Evolutionary conservation across 2,329 filamentous ascomycete genomes (phyloP), one percentile per base, ranked within the genome.

Genomic region (Claviceps digitariae): DNA sequence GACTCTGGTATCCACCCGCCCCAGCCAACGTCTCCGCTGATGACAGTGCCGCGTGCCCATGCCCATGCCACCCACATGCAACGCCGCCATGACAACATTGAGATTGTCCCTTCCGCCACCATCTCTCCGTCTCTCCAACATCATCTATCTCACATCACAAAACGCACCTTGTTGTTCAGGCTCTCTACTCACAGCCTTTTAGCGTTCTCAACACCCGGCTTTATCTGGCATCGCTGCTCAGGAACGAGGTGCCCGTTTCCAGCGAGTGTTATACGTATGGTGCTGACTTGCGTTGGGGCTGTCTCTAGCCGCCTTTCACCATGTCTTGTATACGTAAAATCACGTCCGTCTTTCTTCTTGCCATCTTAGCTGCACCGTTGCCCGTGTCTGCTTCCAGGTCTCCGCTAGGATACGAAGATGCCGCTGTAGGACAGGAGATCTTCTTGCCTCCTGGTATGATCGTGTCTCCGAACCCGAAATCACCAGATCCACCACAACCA

Each of bases 291-390:
- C 40, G 20, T 45, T 29, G 40, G 46, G 50, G 50, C 53, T 50
- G 50, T 48, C 46, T 50, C n/a, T 51, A 46, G 31, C 53, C 38
- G 50, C 53, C 40, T 23, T 27, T 38, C 46, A 55, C 31, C 40
- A 55, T 55, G 50, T 44, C 40, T 59, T 86, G 83, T 62, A 72
- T 78, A 52, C 76, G 76, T 67, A 78, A 77, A 70, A 77, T 85
- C 59, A 84, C 83, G 15, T 77, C 81, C 52, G 73, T 74, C 45
- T 66, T 85, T 48, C 69, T 88, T 55, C 69, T 88, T 57, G 83
- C 82, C 25, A 82, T 87, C 68, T 76, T 89, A 52, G 81, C 82
- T 59, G 68, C 82, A 61, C 73, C 77, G 21, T 71, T 21, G 23
- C 44, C 69, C 54, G 68, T 73, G 21, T 62, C 71, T 23, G 63